phyloP scores from a whole-genome alignment of 108 stramenopile species.

The Skeletonema tropicum region DNA sequence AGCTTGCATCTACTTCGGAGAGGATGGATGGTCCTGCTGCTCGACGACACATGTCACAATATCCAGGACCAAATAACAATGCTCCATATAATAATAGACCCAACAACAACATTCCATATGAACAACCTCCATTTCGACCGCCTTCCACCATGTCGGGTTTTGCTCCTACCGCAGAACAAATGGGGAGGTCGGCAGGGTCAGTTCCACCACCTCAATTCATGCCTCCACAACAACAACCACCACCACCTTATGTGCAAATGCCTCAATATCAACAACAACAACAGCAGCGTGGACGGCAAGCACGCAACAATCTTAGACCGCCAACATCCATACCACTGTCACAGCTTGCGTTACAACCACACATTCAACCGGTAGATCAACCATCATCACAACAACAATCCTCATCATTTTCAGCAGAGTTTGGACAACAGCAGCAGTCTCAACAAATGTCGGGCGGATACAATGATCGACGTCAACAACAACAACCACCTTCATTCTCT shows the following conservation, averaged over 20 bases:
- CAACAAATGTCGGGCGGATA: neutral
- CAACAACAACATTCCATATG: neutral
- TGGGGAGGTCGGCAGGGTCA: neutral
- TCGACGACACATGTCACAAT: neutral
- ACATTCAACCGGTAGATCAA: neutral
- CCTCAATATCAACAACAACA: neutral
- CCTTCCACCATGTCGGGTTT: neutral
- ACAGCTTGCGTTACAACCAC: slow-evolving; percentile 2
- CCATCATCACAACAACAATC: slow-evolving; percentile 2
- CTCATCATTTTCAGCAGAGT: neutral
- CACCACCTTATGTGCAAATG: neutral
- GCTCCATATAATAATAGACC: neutral
- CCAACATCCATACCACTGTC: neutral
- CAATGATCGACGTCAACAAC: neutral
- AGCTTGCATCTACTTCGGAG: neutral
- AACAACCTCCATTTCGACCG: neutral
- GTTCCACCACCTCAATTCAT: neutral
- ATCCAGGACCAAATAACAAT: neutral
- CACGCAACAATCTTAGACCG: neutral
- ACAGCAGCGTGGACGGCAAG: neutral
- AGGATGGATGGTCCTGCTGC: neutral
- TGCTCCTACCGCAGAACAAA: neutral
- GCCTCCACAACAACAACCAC: neutral
- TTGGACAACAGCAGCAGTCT: neutral
- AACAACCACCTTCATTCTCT: neutral